phyloP scores from a whole-genome alignment of 352 stramenopile species.

The Globisporangium abappressorium region DNA sequence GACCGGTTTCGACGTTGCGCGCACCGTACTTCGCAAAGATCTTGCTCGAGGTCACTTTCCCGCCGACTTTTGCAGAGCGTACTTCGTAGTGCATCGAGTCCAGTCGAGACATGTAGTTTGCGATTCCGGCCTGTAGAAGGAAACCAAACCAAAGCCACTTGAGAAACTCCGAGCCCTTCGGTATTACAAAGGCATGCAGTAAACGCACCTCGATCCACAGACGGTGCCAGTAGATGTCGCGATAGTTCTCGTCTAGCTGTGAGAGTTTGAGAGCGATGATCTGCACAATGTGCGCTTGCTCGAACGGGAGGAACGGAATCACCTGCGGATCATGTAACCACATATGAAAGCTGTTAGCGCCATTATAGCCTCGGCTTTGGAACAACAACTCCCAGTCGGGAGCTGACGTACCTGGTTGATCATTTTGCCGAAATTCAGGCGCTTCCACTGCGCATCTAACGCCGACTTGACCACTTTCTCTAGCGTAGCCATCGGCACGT shows the following conservation, averaged over 20 bases:
- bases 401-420: slow-evolving; percentile 60
- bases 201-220: slow-evolving; percentile 65
- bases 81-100: slow-evolving; percentile 78
- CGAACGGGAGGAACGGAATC: slow-evolving; percentile 88
- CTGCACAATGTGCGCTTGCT: slow-evolving; percentile 72
- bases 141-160: slow-evolving; percentile 1
- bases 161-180: not conserved
- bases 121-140: slow-evolving; percentile 36
- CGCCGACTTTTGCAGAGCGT: slow-evolving; percentile 46
- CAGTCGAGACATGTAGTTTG: slow-evolving; percentile 67
- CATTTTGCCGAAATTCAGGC: slow-evolving; percentile 88
- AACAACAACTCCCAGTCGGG: not conserved
- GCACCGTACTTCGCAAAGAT: slow-evolving; percentile 84
- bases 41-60: slow-evolving; percentile 52
- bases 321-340: slow-evolving; percentile 37
- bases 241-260: slow-evolving; percentile 71
- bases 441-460: slow-evolving; percentile 84
- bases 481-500: slow-evolving; percentile 56
- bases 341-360: not conserved
- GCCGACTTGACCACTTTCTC: slow-evolving; percentile 77
- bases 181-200: not conserved
- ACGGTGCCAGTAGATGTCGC: slow-evolving; percentile 70
- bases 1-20: slow-evolving; percentile 73
- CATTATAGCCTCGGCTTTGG: not conserved
- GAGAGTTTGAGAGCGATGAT: slow-evolving; percentile 81